These are phyloP conservation scores for Ashbya aceris DNA, from an alignment of 1,139 yeast species.

Conservation along the genomic window DNA sequence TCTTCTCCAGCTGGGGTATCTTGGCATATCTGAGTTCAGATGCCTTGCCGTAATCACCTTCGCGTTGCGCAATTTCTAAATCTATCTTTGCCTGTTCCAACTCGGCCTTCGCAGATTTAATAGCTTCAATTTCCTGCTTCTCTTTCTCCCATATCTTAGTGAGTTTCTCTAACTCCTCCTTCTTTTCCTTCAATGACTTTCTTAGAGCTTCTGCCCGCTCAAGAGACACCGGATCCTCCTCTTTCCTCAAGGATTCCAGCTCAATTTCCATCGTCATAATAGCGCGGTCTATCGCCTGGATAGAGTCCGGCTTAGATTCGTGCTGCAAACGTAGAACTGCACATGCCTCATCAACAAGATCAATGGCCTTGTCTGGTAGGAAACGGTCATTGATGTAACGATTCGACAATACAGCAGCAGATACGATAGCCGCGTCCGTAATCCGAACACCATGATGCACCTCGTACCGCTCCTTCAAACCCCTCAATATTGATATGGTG, in stretches of 20 bases:
- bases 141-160: slow-evolving; percentile 85
- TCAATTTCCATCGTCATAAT: slow-evolving; percentile 94
- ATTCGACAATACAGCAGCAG: slow-evolving; percentile 85
- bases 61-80: slow-evolving; percentile 72
- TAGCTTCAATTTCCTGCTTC: slow-evolving; percentile 58
- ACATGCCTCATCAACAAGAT: slow-evolving; percentile 94
- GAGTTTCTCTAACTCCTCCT: slow-evolving; percentile 55
- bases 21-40: slow-evolving; percentile 81
- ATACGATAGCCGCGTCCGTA: slow-evolving; percentile 84
- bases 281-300: slow-evolving; percentile 77
- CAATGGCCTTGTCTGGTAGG: slow-evolving; percentile 93
- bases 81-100: slow-evolving; percentile 79
- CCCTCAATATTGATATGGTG: slow-evolving; percentile 84
- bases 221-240: slow-evolving; percentile 72
- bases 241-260: slow-evolving; percentile 84
- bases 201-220: slow-evolving; percentile 65
- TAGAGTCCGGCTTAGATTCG: slow-evolving; percentile 93
- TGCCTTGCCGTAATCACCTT: slow-evolving; percentile 79
- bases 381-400: slow-evolving; percentile 87
- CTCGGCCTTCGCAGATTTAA: slow-evolving; percentile 70
- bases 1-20: slow-evolving; percentile 68
- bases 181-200: slow-evolving; percentile 52
- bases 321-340: slow-evolving; percentile 90
- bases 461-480: slow-evolving; percentile 87
- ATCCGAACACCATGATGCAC: slow-evolving; percentile 98